Evolutionary conservation across 345 rosid species (phyloP).

Genomic region (Camelina neglecta): DNA sequence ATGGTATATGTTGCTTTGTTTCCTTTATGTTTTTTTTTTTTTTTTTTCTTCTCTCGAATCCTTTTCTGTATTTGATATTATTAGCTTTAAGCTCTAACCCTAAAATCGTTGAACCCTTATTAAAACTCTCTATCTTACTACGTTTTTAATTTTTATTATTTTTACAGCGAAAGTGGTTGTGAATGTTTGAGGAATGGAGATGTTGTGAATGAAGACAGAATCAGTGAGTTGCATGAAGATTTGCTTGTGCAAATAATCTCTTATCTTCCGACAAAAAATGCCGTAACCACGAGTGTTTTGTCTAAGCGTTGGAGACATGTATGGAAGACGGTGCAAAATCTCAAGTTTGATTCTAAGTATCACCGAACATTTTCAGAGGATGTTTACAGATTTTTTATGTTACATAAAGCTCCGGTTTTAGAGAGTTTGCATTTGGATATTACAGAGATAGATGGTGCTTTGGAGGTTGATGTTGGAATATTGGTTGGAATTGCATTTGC

Average conservation of each 20-base stretch:
- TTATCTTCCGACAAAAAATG: neutral
- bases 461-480: neutral
- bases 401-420: neutral
- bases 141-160: neutral
- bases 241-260: neutral
- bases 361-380: neutral
- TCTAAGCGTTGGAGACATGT: neutral
- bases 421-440: neutral
- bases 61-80: neutral
- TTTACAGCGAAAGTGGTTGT: neutral
- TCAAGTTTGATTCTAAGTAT: neutral
- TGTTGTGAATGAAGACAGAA: neutral
- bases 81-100: neutral
- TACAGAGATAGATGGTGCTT: neutral
- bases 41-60: neutral
- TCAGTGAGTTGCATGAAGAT: neutral
- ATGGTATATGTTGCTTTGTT: neutral
- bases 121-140: neutral
- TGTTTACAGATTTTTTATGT: neutral
- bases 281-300: neutral
- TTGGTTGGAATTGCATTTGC: neutral
- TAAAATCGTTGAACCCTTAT: neutral
- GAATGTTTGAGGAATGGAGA: neutral
- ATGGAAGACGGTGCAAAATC: conserved; percentile 7
- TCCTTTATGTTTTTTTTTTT: neutral